Conservation (phyloP, 2,329 filamentous ascomycete species). For the Neocatenulostroma microsporum region DNA sequence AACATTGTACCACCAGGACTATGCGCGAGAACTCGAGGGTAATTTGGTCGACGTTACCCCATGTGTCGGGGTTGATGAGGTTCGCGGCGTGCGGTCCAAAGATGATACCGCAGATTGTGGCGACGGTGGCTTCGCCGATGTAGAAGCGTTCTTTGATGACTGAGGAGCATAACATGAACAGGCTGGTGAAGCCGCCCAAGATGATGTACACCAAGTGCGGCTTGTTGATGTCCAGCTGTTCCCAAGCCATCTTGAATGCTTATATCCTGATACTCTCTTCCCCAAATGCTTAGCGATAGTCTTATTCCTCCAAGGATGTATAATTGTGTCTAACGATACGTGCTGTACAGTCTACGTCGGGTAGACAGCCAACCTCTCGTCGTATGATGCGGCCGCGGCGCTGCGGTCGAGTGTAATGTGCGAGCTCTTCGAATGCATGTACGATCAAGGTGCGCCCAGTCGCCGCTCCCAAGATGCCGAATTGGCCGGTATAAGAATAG, state of each 20-base stretch:
- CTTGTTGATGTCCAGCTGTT: conserved; percentile 77
- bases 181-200: conserved; percentile 88
- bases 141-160: conserved; percentile 98
- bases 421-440: conserved; percentile 12
- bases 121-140: conserved; percentile 95
- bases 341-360: no score
- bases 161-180: conserved; percentile 98
- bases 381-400: conserved; percentile 11
- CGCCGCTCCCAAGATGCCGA: conserved; percentile 25
- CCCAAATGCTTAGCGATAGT: no score
- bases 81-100: conserved; percentile 80
- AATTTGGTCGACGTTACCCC: conserved; percentile 79
- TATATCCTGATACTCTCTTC: no score
- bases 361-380: conserved; percentile 11
- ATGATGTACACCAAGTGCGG: conserved; percentile 98
- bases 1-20: conserved; percentile 85
- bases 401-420: conserved; percentile 8
- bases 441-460: conserved; percentile 22
- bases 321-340: no score
- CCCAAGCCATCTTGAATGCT: conserved; percentile 27
- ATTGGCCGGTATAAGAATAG: no score
- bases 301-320: no score
- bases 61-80: conserved; percentile 65
- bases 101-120: conserved; percentile 78
- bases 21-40: conserved; percentile 85